phyloP scores from a whole-genome alignment of 164 flowering plant species.

The Chloranthus sessilifolius region DNA sequence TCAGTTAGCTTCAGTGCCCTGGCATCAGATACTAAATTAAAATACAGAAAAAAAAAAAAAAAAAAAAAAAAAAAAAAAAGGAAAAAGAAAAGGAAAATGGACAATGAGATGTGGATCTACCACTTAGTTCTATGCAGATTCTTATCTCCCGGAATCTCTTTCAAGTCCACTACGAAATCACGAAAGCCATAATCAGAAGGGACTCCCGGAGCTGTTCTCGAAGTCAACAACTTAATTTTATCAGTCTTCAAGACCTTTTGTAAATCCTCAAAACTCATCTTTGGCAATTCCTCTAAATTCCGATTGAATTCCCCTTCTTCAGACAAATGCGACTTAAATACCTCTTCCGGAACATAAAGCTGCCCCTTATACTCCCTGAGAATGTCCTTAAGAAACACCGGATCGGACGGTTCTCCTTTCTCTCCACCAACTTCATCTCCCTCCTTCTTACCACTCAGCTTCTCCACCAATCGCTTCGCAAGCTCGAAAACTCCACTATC shows the following conservation, averaged over 20 bases:
- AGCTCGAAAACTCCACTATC: conserved; percentile 24
- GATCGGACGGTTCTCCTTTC: conserved; percentile 16
- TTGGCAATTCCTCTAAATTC: conserved; percentile 57
- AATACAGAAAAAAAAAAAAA: conserved; percentile 5
- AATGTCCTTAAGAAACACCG: conserved; percentile 73
- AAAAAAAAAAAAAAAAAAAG: background rate
- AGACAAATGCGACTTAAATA: conserved; percentile 51
- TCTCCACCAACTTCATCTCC: conserved; percentile 15
- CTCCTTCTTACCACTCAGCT: conserved; percentile 11
- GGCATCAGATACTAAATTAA: conserved; percentile 6
- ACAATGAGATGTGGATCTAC: conserved; percentile 25
- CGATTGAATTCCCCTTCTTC: conserved; percentile 79
- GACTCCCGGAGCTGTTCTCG: conserved; percentile 32
- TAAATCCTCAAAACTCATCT: conserved; percentile 69
- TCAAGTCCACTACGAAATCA: conserved; percentile 72
- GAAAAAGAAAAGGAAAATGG: background rate
- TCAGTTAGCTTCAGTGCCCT: conserved; percentile 72
- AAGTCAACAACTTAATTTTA: conserved; percentile 71
- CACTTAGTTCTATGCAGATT: conserved; percentile 76
- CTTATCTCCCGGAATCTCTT: conserved; percentile 81
- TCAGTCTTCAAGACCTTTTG: conserved; percentile 44
- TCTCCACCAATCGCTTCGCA: conserved; percentile 32
- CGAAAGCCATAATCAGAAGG: conserved; percentile 23
- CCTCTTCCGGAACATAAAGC: conserved; percentile 85
- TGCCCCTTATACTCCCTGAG: conserved; percentile 82